phyloP scores from a whole-genome alignment of 2,329 filamentous ascomycete species.

The Cryphonectria carpinicola region DNA sequence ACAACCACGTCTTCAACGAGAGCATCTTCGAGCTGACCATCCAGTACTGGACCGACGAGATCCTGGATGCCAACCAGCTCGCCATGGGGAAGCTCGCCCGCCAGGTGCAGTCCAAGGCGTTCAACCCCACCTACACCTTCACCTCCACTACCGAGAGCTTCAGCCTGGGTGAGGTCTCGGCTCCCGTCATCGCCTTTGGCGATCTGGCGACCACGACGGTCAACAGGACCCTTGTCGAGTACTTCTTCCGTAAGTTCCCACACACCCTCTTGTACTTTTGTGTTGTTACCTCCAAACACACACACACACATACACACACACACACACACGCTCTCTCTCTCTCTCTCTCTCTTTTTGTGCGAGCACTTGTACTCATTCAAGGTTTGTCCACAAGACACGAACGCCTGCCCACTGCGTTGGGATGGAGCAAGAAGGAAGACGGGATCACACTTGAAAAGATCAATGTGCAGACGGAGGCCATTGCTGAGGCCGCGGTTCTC shows the following conservation, averaged over 20 bases:
- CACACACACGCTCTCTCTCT: no score
- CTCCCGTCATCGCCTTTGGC: constrained; percentile 55
- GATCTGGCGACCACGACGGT: constrained; percentile 46
- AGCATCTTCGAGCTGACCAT: constrained; percentile 51
- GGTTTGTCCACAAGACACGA: constrained; percentile 30
- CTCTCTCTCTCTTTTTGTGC: neutral
- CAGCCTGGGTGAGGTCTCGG: constrained; percentile 54
- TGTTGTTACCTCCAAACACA: neutral
- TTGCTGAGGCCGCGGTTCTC: neutral
- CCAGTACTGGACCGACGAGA: constrained; percentile 49
- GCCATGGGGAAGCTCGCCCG: constrained; percentile 52
- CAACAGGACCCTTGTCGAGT: constrained; percentile 45
- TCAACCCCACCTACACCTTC: constrained; percentile 54
- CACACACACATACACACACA: no score
- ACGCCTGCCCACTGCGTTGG: constrained; percentile 30
- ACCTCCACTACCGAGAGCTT: constrained; percentile 47
- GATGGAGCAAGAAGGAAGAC: constrained; percentile 29
- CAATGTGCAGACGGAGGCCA: neutral
- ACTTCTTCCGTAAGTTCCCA: constrained; percentile 47
- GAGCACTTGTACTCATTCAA: neutral
- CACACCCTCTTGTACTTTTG: neutral
- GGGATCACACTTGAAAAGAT: constrained; percentile 11
- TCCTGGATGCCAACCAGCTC: constrained; percentile 45
- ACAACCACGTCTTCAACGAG: constrained; percentile 56
- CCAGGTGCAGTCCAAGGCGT: constrained; percentile 47